A percentile compares a stretch with the other conserved stretches of the same genome.
These are phyloP conservation scores for Amanita rubescens DNA, from an alignment of 768 basidiomycete genomes.

Conservation along the genomic window DNA sequence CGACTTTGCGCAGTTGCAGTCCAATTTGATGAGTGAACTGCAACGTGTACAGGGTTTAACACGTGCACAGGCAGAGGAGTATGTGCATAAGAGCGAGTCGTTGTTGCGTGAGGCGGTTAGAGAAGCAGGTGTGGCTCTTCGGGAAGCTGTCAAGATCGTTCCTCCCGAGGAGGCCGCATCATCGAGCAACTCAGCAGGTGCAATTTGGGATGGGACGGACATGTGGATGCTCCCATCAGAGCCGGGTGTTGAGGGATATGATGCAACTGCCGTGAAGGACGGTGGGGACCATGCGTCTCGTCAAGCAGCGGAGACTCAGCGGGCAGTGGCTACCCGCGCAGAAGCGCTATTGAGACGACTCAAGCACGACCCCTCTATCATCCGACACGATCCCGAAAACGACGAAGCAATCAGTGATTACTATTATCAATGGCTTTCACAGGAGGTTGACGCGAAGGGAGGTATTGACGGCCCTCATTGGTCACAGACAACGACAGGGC, in stretches of 20 bases:
- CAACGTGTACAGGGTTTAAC: slow-evolving; percentile 71
- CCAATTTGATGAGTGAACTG: slow-evolving; percentile 56
- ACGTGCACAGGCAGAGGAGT: slow-evolving; percentile 76
- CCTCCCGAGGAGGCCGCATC: slow-evolving; percentile 57
- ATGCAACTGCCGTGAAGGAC: slow-evolving; percentile 7
- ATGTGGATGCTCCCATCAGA: slow-evolving; percentile 70
- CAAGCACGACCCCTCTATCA: slow-evolving; percentile 64
- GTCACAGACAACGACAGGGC: slow-evolving; percentile 40
- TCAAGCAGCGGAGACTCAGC: slow-evolving; percentile 37
- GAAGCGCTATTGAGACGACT: slow-evolving; percentile 70
- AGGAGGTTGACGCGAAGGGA: slow-evolving; percentile 44
- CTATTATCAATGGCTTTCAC: slow-evolving; percentile 51
- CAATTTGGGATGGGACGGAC: slow-evolving; percentile 82
- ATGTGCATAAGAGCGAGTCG: slow-evolving; percentile 67
- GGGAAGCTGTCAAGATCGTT: slow-evolving; percentile 87
- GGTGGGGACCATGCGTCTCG: slow-evolving; percentile 18
- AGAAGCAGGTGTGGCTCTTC: slow-evolving; percentile 75
- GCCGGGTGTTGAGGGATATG: slow-evolving; percentile 13
- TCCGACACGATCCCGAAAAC: slow-evolving; percentile 67
- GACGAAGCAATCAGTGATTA: slow-evolving; percentile 48
- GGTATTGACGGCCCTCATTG: slow-evolving; percentile 55
- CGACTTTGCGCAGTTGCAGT: slow-evolving; percentile 63
- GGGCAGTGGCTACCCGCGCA: slow-evolving; percentile 63
- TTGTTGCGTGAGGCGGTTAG: slow-evolving; percentile 62
- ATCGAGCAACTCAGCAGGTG: slow-evolving; percentile 20